Evolutionary conservation across 1,139 yeast species (phyloP), one percentile per base, ranked within the genome.

Genomic region (Scheffersomyces insectosa): DNA sequence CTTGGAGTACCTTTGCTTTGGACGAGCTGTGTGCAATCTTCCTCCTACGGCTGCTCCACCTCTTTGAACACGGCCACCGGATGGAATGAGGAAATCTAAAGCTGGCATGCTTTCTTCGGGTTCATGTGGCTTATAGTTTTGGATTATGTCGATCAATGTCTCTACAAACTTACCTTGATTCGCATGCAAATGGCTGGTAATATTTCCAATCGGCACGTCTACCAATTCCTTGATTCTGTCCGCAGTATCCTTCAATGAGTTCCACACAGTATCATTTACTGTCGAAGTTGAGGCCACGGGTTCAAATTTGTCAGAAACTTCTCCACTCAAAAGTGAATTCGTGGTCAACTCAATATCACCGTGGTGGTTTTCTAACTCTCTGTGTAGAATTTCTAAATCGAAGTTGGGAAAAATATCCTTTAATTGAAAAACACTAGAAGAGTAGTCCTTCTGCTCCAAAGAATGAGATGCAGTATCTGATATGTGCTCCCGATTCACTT

Each of bases 111-210:
- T 15, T n/a, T n/a, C 36, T 4, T 37, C 34, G 3, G 46, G 42
- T 12, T 32, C 37, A 3, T 25, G 11, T 33, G 44, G 46, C 45
- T 39, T 38, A 31, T 53, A 55, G 34, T 54, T 59, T 38, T 40
- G 51, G 14, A 72, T 55, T 5, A 73, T 52, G 14, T 65, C 70
- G 20, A 62, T 55, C 32, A 73, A 49, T 2, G 72, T 52, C 25
- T 51, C 52, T 3, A 55, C 38, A 28, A 61, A 54, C 36, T 63
- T 56, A 10, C 57, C 55, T 1, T 56, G 40, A 53, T 68, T 36
- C 3, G 43, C 37, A 28, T 46, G 46, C 31, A 50, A 37, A 30
- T 28, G 49, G 28, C 48, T 42, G 28, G 45, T 36, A 20, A 51
- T 51, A 28, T 48, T 50, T 11, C 37, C 35, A 4, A 41, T 25